phyloP scores from a whole-genome alignment of 192 early-diverging fungal genomes.

The Dispira simplex region DNA sequence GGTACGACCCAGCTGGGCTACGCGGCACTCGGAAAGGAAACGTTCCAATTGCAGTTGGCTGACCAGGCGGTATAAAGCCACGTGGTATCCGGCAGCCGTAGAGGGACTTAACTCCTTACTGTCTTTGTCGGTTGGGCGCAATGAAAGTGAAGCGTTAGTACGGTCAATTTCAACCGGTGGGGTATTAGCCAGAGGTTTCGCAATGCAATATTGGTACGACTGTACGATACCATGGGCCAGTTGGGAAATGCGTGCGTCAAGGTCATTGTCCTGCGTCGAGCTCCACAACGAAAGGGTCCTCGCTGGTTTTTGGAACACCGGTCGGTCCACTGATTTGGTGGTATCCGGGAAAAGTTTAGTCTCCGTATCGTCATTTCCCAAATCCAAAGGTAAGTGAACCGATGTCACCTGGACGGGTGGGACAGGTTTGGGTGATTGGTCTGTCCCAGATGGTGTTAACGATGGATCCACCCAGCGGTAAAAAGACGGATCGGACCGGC shows the following conservation, averaged over 20 bases:
- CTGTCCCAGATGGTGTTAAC: too few species aligned
- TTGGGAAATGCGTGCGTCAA: not conserved
- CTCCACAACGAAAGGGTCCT: too few species aligned
- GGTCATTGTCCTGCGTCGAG: too few species aligned
- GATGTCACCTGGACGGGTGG: too few species aligned
- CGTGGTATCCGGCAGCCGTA: not conserved
- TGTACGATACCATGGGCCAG: not conserved
- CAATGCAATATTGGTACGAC: not conserved
- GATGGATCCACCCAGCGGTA: too few species aligned
- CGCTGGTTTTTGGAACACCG: too few species aligned
- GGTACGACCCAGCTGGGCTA: not conserved
- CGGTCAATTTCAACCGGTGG: not conserved
- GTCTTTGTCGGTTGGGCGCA: not conserved
- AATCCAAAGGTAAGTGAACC: too few species aligned
- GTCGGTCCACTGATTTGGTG: too few species aligned
- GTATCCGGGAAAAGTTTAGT: too few species aligned
- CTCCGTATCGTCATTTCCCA: too few species aligned
- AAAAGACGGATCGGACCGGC: too few species aligned
- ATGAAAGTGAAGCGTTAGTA: not conserved
- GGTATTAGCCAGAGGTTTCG: not conserved
- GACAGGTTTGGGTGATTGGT: too few species aligned
- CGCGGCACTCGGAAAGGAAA: not conserved
- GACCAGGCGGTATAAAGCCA: not conserved
- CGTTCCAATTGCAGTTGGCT: slow-evolving; percentile 8
- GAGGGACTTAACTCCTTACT: not conserved